Conservation (phyloP, 805 yeast species). For the Wickerhamiella siamensis region DNA sequence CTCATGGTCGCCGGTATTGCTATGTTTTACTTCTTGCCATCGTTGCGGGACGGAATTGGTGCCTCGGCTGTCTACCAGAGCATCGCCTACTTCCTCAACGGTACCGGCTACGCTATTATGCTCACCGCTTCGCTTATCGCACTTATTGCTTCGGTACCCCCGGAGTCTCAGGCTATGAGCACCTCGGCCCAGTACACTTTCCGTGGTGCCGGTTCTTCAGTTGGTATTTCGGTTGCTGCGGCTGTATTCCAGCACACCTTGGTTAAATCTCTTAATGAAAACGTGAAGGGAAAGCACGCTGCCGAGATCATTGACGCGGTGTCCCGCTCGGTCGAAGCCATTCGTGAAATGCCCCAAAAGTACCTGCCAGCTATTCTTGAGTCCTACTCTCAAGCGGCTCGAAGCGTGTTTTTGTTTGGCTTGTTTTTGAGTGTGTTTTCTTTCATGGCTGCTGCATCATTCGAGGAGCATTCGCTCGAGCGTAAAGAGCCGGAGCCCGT, state of each 20-base stretch:
- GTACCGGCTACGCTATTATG: conserved; percentile 51
- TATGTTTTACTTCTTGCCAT: conserved; percentile 22
- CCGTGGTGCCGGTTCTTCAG: conserved; percentile 73
- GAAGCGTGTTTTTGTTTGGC: conserved; percentile 36
- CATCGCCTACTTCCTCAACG: conserved; percentile 32
- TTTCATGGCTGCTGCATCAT: conserved; percentile 29
- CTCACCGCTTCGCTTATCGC: conserved; percentile 62
- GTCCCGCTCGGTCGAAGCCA: conserved; percentile 37
- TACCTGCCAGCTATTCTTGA: conserved; percentile 29
- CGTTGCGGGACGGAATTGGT: conserved; percentile 39
- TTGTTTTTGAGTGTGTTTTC: conserved; percentile 31
- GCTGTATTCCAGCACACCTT: conserved; percentile 48
- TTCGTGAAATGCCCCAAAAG: conserved; percentile 32
- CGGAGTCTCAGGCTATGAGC: conserved; percentile 61
- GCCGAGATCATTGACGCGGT: conserved; percentile 29
- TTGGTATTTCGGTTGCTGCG: conserved; percentile 60
- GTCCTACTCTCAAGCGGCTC: conserved; percentile 37
- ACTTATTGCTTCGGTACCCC: conserved; percentile 60
- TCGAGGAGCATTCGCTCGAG: conserved; percentile 36
- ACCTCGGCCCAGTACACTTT: conserved; percentile 85
- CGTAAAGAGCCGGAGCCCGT: conserved; percentile 1
- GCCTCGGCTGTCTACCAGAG: conserved; percentile 40
- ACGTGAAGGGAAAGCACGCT: conserved; percentile 27
- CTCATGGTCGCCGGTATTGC: conserved; percentile 35
- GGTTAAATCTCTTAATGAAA: conserved; percentile 18